phyloP scores from a whole-genome alignment of 2,329 filamentous ascomycete genomes.

The Colletotrichum sp. region DNA sequence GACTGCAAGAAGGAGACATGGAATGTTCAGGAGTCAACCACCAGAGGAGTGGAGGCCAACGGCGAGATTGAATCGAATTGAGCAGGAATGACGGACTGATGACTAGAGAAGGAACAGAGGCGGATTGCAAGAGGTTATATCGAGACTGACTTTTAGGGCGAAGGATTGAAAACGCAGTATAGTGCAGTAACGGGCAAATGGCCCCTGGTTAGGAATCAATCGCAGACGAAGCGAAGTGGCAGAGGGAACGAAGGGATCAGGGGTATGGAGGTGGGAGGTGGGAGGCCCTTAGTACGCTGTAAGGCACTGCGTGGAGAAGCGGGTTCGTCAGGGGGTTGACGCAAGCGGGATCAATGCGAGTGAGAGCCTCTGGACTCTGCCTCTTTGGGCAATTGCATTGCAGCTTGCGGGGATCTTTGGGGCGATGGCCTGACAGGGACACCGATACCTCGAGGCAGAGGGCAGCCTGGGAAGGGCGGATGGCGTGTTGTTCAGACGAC shows the following conservation, averaged over 20 bases:
- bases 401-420: not conserved
- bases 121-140: conserved; percentile 4
- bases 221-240: conserved; percentile 12
- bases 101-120: not conserved
- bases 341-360: conserved; percentile 20
- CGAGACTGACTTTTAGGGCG: not conserved
- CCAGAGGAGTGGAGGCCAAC: not conserved
- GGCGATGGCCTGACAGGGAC: not conserved
- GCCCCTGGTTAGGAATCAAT: conserved; percentile 1
- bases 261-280: not conserved
- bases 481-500: conserved; percentile 15
- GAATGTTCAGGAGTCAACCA: not conserved
- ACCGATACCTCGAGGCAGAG: not conserved
- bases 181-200: not conserved
- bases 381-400: conserved; percentile 1
- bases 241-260: not conserved
- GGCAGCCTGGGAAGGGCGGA: not conserved
- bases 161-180: not conserved
- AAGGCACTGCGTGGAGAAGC: not conserved
- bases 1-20: conserved; percentile 25
- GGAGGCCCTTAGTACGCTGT: not conserved
- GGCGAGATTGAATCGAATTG: not conserved
- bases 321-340: conserved; percentile 10
- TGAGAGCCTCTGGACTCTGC: not conserved
- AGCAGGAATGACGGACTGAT: not conserved